These are phyloP conservation scores for Phylloporus sp. DNA, from an alignment of 1,284 basidiomycete species.

Conservation along the genomic window DNA sequence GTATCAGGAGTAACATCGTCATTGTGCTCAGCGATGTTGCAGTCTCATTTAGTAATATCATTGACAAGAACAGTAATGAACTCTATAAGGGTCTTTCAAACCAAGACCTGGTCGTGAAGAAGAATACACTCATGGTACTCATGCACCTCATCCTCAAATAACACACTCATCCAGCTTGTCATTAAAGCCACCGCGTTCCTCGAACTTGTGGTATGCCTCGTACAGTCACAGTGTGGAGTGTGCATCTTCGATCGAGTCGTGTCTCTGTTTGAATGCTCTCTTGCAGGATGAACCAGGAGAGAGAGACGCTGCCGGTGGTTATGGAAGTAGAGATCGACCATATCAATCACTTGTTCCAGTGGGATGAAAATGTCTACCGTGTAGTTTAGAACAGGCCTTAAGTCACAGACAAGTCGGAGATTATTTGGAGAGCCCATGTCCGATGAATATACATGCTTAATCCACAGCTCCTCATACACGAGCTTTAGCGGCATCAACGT, in stretches of 20 bases:
- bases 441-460: constrained; percentile 94
- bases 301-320: constrained; percentile 85
- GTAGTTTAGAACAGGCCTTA: neutral
- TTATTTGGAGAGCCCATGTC: too few relatives aligned
- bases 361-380: constrained; percentile 91
- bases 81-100: constrained; percentile 95
- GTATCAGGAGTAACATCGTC: constrained; percentile 93
- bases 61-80: constrained; percentile 96
- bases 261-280: constrained; percentile 92
- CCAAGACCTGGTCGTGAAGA: constrained; percentile 76
- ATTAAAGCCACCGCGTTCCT: constrained; percentile 81
- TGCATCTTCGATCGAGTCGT: constrained; percentile 98
- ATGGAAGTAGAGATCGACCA: constrained; percentile 92
- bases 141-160: too few relatives aligned
- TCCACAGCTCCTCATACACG: constrained; percentile 99
- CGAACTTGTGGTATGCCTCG: constrained; percentile 81
- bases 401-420: constrained; percentile 10
- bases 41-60: constrained; percentile 94
- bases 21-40: constrained; percentile 98
- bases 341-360: constrained; percentile 94
- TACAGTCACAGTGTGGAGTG: constrained; percentile 88
- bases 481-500: constrained; percentile 95
- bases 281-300: constrained; percentile 91
- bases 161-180: constrained; percentile 90
- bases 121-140: constrained; percentile 97